These are phyloP conservation scores for Apiospora kogelbergensis DNA, from an alignment of 2,329 filamentous ascomycete genomes.

Conservation along the genomic window DNA sequence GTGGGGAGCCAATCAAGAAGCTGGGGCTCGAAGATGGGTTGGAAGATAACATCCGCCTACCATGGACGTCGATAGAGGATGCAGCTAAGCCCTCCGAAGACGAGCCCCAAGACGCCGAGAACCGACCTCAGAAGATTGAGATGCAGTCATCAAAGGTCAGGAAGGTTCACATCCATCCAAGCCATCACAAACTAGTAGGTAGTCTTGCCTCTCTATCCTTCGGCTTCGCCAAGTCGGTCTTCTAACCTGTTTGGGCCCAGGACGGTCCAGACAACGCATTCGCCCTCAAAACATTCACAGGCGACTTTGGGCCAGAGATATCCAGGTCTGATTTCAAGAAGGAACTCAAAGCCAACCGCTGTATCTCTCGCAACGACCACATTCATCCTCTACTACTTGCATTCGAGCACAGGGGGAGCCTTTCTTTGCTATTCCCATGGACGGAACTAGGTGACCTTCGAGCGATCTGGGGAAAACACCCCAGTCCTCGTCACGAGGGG, in stretches of 20 bases:
- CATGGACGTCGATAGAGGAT: neutral
- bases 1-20: neutral
- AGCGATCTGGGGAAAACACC: neutral
- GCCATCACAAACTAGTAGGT: neutral
- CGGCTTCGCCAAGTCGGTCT: neutral
- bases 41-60: neutral
- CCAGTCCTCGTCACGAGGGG: neutral
- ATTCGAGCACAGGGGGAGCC: neutral
- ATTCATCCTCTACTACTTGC: neutral
- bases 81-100: neutral
- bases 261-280: neutral
- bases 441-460: neutral
- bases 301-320: neutral
- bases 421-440: neutral
- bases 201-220: neutral
- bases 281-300: neutral
- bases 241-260: neutral
- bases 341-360: neutral
- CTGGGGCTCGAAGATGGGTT: neutral
- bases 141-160: neutral
- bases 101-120: neutral
- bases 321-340: neutral
- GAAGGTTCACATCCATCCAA: neutral
- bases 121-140: neutral
- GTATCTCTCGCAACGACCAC: neutral